Conservation (phyloP, 768 basidiomycete species). For the Thelephora ganbajun region DNA sequence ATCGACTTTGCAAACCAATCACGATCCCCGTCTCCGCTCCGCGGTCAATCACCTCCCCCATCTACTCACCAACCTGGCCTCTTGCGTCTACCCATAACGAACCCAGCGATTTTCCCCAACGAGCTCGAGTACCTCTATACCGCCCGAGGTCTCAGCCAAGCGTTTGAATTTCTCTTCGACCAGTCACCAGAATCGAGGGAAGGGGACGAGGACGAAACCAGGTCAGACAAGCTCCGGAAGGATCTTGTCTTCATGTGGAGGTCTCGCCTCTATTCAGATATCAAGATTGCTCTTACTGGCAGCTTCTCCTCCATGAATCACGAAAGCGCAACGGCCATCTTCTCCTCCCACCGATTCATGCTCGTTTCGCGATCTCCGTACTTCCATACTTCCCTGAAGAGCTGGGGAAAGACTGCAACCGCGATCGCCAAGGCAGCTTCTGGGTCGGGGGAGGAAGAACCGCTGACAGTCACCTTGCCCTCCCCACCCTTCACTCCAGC, state of each 20-base stretch:
- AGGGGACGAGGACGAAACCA: conserved; percentile 34
- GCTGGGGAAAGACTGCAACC: conserved; percentile 34
- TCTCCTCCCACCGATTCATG: conserved; percentile 88
- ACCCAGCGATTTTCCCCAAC: conserved; percentile 72
- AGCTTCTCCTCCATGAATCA: conserved; percentile 49
- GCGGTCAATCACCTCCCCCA: conserved; percentile 31
- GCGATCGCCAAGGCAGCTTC: conserved; percentile 16
- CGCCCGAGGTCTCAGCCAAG: conserved; percentile 76
- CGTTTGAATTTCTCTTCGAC: conserved; percentile 81
- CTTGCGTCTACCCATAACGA: conserved; percentile 56
- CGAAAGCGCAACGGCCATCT: conserved; percentile 66
- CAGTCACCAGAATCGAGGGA: conserved; percentile 26
- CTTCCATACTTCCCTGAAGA: conserved; percentile 69
- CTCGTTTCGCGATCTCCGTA: conserved; percentile 82
- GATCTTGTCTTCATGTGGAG: conserved; percentile 97
- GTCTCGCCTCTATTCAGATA: conserved; percentile 84
- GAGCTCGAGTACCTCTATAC: conserved; percentile 95
- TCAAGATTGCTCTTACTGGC: conserved; percentile 66
- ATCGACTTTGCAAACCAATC: conserved; percentile 26
- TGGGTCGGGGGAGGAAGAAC: conserved; percentile 21
- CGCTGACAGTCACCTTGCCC: conserved; percentile 55
- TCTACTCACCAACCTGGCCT: conserved; percentile 27
- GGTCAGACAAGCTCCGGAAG: conserved; percentile 78
- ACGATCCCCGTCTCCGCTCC: conserved; percentile 30
- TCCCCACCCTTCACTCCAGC: conserved; percentile 93